Percentiles rank a stretch among this genome's conserved stretches.
Evolutionary conservation across 225 moss, liverwort and hornwort genomes (phyloP).

Genomic region (Pleurozium schreberi): DNA sequence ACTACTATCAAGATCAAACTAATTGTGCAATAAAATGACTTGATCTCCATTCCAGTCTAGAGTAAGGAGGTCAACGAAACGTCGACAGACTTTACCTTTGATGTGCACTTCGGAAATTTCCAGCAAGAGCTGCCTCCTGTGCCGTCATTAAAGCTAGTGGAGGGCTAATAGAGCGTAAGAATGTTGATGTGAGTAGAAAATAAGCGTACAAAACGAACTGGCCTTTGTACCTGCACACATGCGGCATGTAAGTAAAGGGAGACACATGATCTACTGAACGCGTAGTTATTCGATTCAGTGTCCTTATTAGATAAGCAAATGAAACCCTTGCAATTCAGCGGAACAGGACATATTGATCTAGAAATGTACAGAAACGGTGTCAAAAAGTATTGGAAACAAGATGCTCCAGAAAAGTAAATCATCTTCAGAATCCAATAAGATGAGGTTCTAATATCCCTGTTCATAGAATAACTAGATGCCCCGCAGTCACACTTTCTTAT

Average conservation of each 20-base stretch:
- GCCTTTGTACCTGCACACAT: constrained; percentile 45
- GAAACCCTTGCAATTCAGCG: background rate
- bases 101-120: constrained; percentile 53
- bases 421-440: background rate
- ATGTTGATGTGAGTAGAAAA: constrained; percentile 35
- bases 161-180: constrained; percentile 51
- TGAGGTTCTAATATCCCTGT: background rate
- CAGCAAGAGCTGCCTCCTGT: constrained; percentile 48
- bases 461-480: background rate
- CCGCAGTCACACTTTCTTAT: background rate
- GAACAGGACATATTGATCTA: background rate
- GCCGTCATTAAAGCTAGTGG: constrained; percentile 47
- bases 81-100: constrained; percentile 19
- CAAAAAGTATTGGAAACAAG: background rate
- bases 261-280: background rate
- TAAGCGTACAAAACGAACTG: constrained; percentile 41
- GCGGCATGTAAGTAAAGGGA: background rate
- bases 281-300: background rate
- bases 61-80: background rate
- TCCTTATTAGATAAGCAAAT: background rate
- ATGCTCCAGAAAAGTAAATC: background rate
- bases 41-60: background rate
- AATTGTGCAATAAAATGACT: background rate
- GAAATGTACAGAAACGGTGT: background rate
- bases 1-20: background rate